Base-by-base conservation (phyloP, 2,329 filamentous ascomycete genomes). In the Arthrobotrys pseudoclavata region DNA sequence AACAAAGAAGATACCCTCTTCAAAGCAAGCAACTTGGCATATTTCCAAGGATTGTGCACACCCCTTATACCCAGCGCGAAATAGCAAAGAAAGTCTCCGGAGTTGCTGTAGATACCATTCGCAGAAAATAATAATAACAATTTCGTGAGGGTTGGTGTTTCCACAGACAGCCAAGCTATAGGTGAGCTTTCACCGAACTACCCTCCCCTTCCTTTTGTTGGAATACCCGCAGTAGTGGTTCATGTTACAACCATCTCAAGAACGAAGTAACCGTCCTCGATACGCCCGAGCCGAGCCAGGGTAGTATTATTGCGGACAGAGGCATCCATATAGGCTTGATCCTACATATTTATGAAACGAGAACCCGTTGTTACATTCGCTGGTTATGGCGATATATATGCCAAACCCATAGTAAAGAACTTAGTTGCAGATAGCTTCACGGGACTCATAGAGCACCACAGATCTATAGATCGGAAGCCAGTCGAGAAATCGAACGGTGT, bases 301-400 rank as follows among this genome's bases (percentile, higher is more conserved):
- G 42, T 37, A 66, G 26, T 66, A 50, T 37, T 45, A 29, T 12
- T 13, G 12, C 48, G 13, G 48, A 13, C 60, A 48, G 24, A 45
- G 22, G 22, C 34, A 20, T 68, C 31, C 29, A 18, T 12, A 60
- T 9, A 9, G 18, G 40, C 31, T 24, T 24, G 67, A 45, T 55
- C 45, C 47, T 63, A 55, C 67, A 62, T 45, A 34, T 61, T 52
- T 26, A 22, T 63, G 45, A 70, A 70, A 70, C 67, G 45, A 40
- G 18, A 24, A 24, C 26, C 40, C n/a, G 22, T 26, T 42, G 55
- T 60, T 20, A 60, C 12, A 42, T 42, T 20, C 20, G 40, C n/a
- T 22, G 15, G 52, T 57, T n/a, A 22, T 31, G 5, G 50, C 55
- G 13, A 57, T 22, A 57, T 12, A 57, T 60, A 40, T n/a, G 34